Base-by-base conservation (phyloP, 441 rosid genomes). In the Mallotus repandus region DNA sequence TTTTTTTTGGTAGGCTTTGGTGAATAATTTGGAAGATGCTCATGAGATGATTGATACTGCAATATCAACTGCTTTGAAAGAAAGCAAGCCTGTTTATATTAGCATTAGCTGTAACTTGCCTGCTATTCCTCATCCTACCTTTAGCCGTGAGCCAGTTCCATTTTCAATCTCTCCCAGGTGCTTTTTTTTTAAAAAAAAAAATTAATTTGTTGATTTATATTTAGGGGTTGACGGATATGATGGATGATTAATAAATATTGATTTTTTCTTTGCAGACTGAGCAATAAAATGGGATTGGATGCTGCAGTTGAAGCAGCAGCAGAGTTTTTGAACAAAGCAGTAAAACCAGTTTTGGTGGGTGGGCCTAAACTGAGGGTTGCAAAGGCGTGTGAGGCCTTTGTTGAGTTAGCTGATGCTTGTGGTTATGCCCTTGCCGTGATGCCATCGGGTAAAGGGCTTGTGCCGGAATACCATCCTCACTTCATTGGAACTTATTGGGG, bases 401-500 rank as follows among this genome's bases (percentile, higher is more conserved):
- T 86, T 57, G 92, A 89, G 80, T 78, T 92, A 41, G 97, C 91
- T 18, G 90, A 94, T 84, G 89, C 95, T 60, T 63, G 83, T 70
- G 98, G 98, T 14, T 92, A 87, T 29, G 87, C 95, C 4, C 38
- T 89, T 5, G 87, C 90, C 0, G 90, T 86, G 73, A 89, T 94
- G 97, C 98, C 98, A 5, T 86, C 98, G 0, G 97, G 90, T 6
- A 92, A 94, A 72, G 97, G 98, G 60, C 84, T 91, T 18, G 89
- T 93, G 4, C 92, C 94, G 3, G 98, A 94, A 84, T 81, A 88
- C 21, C 97, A 94, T 74, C 79, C 83, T 58, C 92, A 80, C 66
- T 88, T 87, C 60, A 83, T 90, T 0, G 93, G 96, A 14, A 91
- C 98, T 10, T 94, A 91, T 21, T 91, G 96, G 97, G 98, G 98